A percentile compares a stretch with the other conserved stretches of the same genome.
Conservation (phyloP, 1,284 basidiomycete species). For the Pisolithus thermaeus region DNA sequence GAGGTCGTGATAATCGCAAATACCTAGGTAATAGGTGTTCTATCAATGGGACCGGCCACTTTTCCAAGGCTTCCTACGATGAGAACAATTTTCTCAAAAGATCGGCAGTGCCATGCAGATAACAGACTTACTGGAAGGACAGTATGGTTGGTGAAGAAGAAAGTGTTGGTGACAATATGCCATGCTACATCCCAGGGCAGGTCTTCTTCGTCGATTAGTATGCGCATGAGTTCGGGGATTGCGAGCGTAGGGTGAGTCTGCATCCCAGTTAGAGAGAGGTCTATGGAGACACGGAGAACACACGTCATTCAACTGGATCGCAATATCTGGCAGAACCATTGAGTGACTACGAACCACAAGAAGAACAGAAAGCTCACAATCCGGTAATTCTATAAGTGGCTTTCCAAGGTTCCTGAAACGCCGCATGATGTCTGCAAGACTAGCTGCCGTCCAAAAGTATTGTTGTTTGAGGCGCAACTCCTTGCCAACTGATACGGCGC, state of each 20-base stretch:
- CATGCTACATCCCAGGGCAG: slow-evolving; percentile 79
- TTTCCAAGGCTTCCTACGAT: slow-evolving; percentile 68
- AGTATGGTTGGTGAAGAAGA: slow-evolving; percentile 93
- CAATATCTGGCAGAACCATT: slow-evolving; percentile 48
- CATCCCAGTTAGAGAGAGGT: not conserved
- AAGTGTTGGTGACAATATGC: slow-evolving; percentile 81
- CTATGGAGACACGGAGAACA: slow-evolving; percentile 13
- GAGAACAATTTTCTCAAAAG: not conserved
- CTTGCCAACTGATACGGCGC: slow-evolving; percentile 62
- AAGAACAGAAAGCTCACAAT: slow-evolving; percentile 45
- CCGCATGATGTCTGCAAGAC: slow-evolving; percentile 80
- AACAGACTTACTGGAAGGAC: slow-evolving; percentile 57
- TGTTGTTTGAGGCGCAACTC: slow-evolving; percentile 92
- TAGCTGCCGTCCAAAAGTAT: slow-evolving; percentile 88
- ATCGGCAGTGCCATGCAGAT: not conserved
- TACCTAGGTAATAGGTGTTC: slow-evolving; percentile 74
- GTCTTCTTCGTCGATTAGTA: slow-evolving; percentile 86
- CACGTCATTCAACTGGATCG: slow-evolving; percentile 87
- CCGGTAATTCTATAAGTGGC: slow-evolving; percentile 70
- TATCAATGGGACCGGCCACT: slow-evolving; percentile 84
- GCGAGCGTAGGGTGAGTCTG: slow-evolving; percentile 91
- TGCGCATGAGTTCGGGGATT: slow-evolving; percentile 90
- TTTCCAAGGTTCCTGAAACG: slow-evolving; percentile 78
- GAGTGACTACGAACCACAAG: slow-evolving; percentile 4
- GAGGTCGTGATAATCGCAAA: not conserved